phyloP scores from a whole-genome alignment of 1,284 basidiomycete genomes.

The Peniophora sp. region DNA sequence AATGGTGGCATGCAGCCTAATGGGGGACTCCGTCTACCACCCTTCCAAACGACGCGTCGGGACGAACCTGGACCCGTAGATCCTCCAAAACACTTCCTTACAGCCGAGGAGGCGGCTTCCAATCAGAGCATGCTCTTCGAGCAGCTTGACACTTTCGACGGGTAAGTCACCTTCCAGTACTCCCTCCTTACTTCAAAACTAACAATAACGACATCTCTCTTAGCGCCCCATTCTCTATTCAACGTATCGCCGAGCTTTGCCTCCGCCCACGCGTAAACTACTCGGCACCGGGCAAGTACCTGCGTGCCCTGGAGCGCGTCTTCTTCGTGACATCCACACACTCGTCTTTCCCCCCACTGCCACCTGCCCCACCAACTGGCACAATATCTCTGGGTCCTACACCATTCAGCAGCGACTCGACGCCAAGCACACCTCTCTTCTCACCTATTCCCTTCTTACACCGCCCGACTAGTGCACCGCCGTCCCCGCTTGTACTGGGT shows the following conservation, averaged over 20 bases:
- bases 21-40: slow-evolving; percentile 28
- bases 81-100: slow-evolving; percentile 54
- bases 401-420: slow-evolving; percentile 35
- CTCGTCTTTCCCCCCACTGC: slow-evolving; percentile 58
- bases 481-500: slow-evolving; percentile 56
- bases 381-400: slow-evolving; percentile 31
- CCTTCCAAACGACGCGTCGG: slow-evolving; percentile 52
- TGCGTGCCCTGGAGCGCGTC: slow-evolving; percentile 82
- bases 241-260: slow-evolving; percentile 85
- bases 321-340: slow-evolving; percentile 80
- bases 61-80: slow-evolving; percentile 36
- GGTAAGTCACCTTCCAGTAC: slow-evolving; percentile 35
- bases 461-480: slow-evolving; percentile 67
- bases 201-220: slow-evolving; percentile 6
- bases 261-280: slow-evolving; percentile 67
- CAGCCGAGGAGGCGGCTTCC: slow-evolving; percentile 52
- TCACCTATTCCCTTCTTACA: slow-evolving; percentile 80
- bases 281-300: slow-evolving; percentile 78
- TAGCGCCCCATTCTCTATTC: slow-evolving; percentile 86
- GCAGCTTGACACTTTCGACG: slow-evolving; percentile 72
- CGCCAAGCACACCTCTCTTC: slow-evolving; percentile 71
- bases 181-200: slow-evolving; percentile 1
- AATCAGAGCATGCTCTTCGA: slow-evolving; percentile 53
- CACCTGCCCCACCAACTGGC: slow-evolving; percentile 22
- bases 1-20: too few species aligned